These are phyloP conservation scores for Metschnikowia aberdeeniae DNA, from an alignment of 805 yeast genomes.

Conservation along the genomic window DNA sequence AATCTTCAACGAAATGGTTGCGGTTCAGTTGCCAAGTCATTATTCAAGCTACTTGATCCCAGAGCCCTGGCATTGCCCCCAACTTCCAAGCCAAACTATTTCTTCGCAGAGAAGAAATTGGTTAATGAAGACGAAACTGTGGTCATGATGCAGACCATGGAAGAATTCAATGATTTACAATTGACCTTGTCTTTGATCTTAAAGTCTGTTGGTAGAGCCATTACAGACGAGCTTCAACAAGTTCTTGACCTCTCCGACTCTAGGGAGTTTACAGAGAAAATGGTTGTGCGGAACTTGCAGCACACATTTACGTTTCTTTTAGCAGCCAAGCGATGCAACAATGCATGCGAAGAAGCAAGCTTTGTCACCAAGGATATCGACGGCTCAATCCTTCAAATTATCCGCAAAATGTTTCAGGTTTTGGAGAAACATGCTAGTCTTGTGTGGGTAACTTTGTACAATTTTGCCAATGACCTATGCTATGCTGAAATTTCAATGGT, in stretches of 20 bases:
- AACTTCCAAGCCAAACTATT: constrained; percentile 24
- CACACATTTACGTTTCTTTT: constrained; percentile 8
- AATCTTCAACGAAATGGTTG: constrained; percentile 5
- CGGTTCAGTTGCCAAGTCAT: not conserved
- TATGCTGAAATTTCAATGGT: constrained; percentile 24
- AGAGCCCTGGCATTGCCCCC: constrained; percentile 23
- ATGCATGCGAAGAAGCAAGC: constrained; percentile 1
- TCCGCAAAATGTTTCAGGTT: not conserved
- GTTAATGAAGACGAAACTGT: constrained; percentile 3
- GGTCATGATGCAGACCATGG: constrained; percentile 7
- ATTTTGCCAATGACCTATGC: constrained; percentile 29
- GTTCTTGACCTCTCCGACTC: not conserved
- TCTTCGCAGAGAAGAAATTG: constrained; percentile 11
- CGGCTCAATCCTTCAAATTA: not conserved
- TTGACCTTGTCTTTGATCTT: constrained; percentile 8
- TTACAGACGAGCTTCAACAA: constrained; percentile 6
- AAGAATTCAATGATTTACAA: constrained; percentile 12
- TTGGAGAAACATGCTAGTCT: constrained; percentile 8
- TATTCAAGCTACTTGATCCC: not conserved
- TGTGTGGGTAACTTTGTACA: constrained; percentile 28
- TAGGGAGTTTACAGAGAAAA: constrained; percentile 7
- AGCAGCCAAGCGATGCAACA: constrained; percentile 9
- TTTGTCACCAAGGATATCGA: constrained; percentile 1
- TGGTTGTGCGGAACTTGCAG: constrained; percentile 10
- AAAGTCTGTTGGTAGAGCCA: constrained; percentile 1